Evolutionary conservation across 495 filamentous ascomycete species (phyloP).

Genomic region (Pseudevernia furfuracea): DNA sequence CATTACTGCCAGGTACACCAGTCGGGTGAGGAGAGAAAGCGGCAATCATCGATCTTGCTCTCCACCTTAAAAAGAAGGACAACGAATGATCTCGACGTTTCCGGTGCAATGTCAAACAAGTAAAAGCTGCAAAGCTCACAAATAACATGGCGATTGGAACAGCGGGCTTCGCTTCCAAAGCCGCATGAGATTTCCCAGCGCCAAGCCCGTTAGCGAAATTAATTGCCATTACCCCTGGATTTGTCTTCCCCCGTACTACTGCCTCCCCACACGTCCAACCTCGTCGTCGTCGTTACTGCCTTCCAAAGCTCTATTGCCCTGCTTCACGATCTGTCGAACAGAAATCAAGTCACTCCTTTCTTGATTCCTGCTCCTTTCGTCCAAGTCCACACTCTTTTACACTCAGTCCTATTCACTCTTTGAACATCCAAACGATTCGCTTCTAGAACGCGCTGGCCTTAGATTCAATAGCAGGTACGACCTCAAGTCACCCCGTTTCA

Average conservation of each 20-base stretch:
- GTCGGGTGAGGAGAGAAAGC: background rate
- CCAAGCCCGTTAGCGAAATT: background rate
- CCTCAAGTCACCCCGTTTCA: conserved; percentile 3
- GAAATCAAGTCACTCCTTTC: conserved; percentile 23
- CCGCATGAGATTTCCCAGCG: conserved; percentile 3
- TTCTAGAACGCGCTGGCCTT: conserved; percentile 12
- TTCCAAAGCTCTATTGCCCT: background rate
- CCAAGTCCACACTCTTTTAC: conserved; percentile 11
- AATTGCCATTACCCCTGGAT: conserved; percentile 7
- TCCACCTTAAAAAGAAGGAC: background rate
- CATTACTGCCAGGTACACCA: background rate
- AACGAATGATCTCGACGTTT: background rate
- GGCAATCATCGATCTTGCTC: background rate
- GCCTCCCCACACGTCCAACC: background rate
- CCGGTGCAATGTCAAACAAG: background rate
- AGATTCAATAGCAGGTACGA: conserved; percentile 10
- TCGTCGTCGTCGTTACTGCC: conserved; percentile 5
- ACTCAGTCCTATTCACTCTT: conserved; percentile 10
- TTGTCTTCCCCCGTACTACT: background rate
- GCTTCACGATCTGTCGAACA: conserved; percentile 5
- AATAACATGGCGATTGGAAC: background rate
- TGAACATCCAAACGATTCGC: conserved; percentile 6
- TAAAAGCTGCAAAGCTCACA: no score
- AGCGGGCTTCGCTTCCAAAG: background rate
- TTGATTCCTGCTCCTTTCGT: conserved; percentile 15